Conservation (phyloP, 1,284 basidiomycete species). For the Apiotrichum montevideense region DNA sequence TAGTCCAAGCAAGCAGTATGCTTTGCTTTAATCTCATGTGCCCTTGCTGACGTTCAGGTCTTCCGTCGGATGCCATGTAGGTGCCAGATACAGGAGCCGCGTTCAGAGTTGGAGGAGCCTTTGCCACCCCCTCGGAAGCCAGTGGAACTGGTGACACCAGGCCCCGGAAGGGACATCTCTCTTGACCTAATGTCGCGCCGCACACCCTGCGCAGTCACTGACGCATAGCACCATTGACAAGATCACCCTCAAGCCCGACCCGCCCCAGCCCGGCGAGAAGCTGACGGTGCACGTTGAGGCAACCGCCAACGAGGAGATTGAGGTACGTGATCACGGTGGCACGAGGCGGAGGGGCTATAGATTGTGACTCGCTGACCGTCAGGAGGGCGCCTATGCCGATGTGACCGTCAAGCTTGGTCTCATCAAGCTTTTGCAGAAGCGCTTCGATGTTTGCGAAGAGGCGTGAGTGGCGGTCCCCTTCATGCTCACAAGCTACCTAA, state of each 20-base stretch:
- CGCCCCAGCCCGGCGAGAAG: constrained; percentile 72
- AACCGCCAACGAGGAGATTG: constrained; percentile 55
- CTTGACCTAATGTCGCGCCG: too few relatives aligned
- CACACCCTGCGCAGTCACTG: not conserved
- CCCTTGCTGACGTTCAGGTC: constrained; percentile 23
- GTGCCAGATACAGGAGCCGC: constrained; percentile 10
- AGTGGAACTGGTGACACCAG: too few relatives aligned
- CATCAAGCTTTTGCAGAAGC: constrained; percentile 73
- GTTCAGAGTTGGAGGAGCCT: not conserved
- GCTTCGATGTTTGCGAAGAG: constrained; percentile 83
- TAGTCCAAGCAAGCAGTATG: not conserved
- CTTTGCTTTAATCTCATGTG: not conserved
- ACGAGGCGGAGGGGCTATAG: too few relatives aligned
- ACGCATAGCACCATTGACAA: constrained; percentile 52
- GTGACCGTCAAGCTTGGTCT: constrained; percentile 82
- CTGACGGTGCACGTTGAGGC: constrained; percentile 73
- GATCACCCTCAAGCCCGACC: constrained; percentile 68
- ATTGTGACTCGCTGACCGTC: not conserved
- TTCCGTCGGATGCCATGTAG: constrained; percentile 44
- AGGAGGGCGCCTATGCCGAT: constrained; percentile 87
- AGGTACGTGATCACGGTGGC: constrained; percentile 51
- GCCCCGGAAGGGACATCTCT: too few relatives aligned
- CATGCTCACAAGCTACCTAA: not conserved
- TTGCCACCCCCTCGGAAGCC: constrained; percentile 1
- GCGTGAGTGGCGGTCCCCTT: constrained; percentile 58